Evolutionary conservation across 108 stramenopile species (phyloP), one percentile per base, ranked within the genome.

Genomic region (Pseudonitzschia pungens): DNA sequence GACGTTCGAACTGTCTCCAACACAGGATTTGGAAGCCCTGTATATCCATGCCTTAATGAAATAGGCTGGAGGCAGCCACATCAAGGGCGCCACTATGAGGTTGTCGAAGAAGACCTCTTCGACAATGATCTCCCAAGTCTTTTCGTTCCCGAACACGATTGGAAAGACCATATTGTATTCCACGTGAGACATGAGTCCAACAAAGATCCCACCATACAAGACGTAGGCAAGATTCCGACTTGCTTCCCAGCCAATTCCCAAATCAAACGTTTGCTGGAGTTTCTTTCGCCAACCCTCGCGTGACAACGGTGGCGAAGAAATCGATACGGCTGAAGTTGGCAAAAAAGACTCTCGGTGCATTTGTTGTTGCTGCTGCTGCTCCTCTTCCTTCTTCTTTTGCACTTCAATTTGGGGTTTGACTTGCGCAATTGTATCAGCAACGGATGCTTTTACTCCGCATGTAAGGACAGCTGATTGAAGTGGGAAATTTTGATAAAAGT

Each of bases 1-100:
- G 29, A 27, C 57, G 57, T 22, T 26, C 7, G n/a, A 22, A 24
- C 24, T 54, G 53, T 54, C 53, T 6, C 15, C 53, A 54, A 54
- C 24, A 54, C 11, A 21, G 53, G 22, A 8, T 71, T 16, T 2
- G 70, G 50, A 22, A 24, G 33, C 36, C 12, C 68, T 60, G 32
- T 78, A 81, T 1, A 78, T 33, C 6, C 66, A 42, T 45, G 81
- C 81, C 73, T 81, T 73, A 36, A 78, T 75, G 29, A 75, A 41
- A 73, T 81, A 77, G 58, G 75, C 81, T 15, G 77, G 77, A 12
- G 81, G 77, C 22, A 81, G 55, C 76, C 77, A 81, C 64, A 77
- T 36, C 43, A 78, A 36, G 20, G 80, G 80, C 29, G 75, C 80
- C 29, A 21, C 58, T 21, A 81, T 41, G 41, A 81, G 70, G 32